phyloP scores from a whole-genome alignment of 352 stramenopile species.

The Pythium chondricola region DNA sequence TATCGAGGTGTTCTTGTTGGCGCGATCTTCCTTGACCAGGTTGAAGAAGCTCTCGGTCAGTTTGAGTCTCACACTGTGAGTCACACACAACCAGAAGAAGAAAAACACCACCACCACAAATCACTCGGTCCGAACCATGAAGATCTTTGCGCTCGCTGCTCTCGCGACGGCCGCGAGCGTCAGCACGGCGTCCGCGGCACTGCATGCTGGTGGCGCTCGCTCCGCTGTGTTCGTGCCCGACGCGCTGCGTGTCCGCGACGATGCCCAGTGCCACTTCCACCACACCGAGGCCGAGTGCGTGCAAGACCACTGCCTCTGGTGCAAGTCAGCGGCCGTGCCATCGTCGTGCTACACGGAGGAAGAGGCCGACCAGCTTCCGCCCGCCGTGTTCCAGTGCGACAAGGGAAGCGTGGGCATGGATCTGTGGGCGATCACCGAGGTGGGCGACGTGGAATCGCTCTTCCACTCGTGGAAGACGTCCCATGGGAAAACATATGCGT shows the following conservation, averaged over 20 bases:
- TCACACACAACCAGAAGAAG: no score
- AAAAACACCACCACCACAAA: no score
- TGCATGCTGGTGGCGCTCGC: background rate
- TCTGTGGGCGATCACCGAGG: conserved; percentile 32
- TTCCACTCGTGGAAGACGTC: conserved; percentile 45
- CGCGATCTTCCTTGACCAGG: no score
- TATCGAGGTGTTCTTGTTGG: no score
- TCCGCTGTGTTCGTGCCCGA: conserved; percentile 20
- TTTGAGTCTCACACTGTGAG: no score
- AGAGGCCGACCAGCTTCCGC: conserved; percentile 55
- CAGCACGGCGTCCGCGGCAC: background rate
- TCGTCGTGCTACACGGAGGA: conserved; percentile 70
- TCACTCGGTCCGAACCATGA: no score
- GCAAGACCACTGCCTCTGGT: conserved; percentile 61
- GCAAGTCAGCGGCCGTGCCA: conserved; percentile 67
- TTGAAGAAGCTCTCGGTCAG: no score
- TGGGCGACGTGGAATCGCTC: conserved; percentile 28
- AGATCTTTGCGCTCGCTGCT: conserved; percentile 1
- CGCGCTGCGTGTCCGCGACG: conserved; percentile 1
- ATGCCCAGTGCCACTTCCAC: conserved; percentile 45
- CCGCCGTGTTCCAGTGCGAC: conserved; percentile 70
- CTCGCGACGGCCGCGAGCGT: background rate
- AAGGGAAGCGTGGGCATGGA: conserved; percentile 17
- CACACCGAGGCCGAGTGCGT: conserved; percentile 44
- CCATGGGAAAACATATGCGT: conserved; percentile 46